Conservation (phyloP, 768 basidiomycete species). For the Kwoniella europaea region DNA sequence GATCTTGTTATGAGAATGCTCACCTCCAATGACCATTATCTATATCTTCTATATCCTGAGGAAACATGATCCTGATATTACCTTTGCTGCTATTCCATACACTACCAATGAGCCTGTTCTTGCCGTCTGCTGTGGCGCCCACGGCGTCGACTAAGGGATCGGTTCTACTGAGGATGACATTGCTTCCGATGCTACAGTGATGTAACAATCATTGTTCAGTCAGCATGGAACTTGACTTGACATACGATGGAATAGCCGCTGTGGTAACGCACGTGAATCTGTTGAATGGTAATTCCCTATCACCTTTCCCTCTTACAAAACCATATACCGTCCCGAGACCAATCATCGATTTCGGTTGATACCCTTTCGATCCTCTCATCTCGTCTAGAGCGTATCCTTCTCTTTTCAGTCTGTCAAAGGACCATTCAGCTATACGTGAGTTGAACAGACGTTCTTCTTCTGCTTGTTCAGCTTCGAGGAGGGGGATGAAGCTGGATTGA, state of each 20-base stretch:
- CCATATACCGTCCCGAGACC: constrained; percentile 56
- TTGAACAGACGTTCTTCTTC: constrained; percentile 68
- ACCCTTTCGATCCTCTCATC: constrained; percentile 61
- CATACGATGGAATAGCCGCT: no score
- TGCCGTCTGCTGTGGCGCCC: constrained; percentile 60
- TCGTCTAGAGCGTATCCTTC: constrained; percentile 76
- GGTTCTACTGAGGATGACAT: constrained; percentile 69
- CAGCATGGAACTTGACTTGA: no score
- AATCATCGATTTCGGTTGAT: constrained; percentile 12
- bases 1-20: constrained; percentile 4
- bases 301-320: constrained; percentile 68
- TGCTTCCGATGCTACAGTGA: constrained; percentile 67
- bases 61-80: constrained; percentile 39
- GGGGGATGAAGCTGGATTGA: constrained; percentile 62
- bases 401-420: constrained; percentile 65
- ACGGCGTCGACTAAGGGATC: constrained; percentile 66
- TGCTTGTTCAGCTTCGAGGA: constrained; percentile 67
- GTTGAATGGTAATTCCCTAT: constrained; percentile 66
- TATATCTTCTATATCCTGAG: constrained; percentile 28
- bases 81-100: constrained; percentile 36
- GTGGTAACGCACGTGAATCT: no score
- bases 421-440: constrained; percentile 73
- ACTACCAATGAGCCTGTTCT: constrained; percentile 28
- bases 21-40: constrained; percentile 45
- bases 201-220: no score